Base-by-base conservation (phyloP, 192 early-diverging fungal species). In the Endogone sp. region DNA sequence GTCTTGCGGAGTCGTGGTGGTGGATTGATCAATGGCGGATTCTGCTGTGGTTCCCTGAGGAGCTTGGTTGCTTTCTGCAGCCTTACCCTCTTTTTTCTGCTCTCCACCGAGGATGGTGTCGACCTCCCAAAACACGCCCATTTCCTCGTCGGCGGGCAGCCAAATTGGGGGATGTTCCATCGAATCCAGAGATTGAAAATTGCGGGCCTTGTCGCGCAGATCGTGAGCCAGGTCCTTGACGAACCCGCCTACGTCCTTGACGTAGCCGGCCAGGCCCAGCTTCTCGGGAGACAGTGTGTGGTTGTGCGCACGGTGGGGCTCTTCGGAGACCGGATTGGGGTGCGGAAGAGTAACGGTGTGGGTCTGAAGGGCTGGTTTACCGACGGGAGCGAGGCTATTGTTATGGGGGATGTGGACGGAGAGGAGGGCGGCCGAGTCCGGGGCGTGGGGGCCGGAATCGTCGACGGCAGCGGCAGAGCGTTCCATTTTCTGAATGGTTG, bases 171-270 rank as follows among this genome's bases (percentile, higher is more conserved):
- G 37, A 16, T 49, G 37, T 16, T 6, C 9, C 16, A 49, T 11
- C 0, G 37, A 11, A 16, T 49, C 9, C 9, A 49, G 37, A 49
- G 37, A 16, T 11, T 6, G 37, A 16, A 16, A 6, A 49, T 49
- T 49, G 37, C 37, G 37, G 37, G 16, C 37, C 37, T 49, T 49
- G 37, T 49, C 37, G 37, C 9, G 6, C 37, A 49, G 37, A 49
- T 74, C 72, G 54, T 79, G 65, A 2, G 71, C 54, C 4, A 59
- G 56, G 64, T 79, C 77, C 13, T 64, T 71, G 16, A 79, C 69
- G 65, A 79, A 79, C 2, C 72, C 72, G 44, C 69, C 77, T 8
- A 79, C 77, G 63, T 79, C 77, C 68, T 69, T 71, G 20, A 79
- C 72, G 62, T 79, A 79, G 23, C 77, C 77, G 13, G 64, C 67